Base-by-base conservation (phyloP, 139 green algal genomes). In the Astrephomene gubernaculifera region DNA sequence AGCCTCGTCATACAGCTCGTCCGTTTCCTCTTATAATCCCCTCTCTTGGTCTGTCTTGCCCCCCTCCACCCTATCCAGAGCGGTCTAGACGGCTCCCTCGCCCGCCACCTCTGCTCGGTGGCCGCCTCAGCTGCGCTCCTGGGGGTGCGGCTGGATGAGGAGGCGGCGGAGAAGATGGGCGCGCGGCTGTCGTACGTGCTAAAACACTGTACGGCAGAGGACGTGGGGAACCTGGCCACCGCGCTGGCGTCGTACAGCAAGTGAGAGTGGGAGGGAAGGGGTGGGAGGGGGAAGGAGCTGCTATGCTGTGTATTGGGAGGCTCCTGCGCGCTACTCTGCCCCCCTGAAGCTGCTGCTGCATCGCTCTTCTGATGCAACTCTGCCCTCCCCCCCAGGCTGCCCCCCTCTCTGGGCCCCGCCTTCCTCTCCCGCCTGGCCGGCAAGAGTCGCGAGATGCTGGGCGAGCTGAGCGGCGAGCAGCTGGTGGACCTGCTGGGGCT, bases 401-500 rank as follows among this genome's bases (percentile, higher is more conserved):
- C 72, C 33, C 33, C 72, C 72, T 27, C 31, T 8, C 52, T 9
- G 21, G 53, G 41, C 52, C 14, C 27, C 52, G 60, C 24, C 10
- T 71, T 71, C 25, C 74, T 82, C 25, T n/a, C 35, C 39, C 54
- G 38, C 38, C 38, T 82, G 27, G 54, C 74, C 36, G 27, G 38
- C 54, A 29, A 21, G 14, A 29, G 10, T 21, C 36, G n/a, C 25
- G 27, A 25, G 3, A 33, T 29, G 14, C 57, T 82, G 54, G 54
- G 52, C 31, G 14, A 49, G 7, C 54, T 82, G 54, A 57, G 38
- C 2, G 74, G 74, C 8, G 74, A 82, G 38, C 49, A 71, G 57
- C 74, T 82, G 33, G 74, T 82, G 54, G 74, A 82, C 41, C 74
- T 82, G 54, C 57, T 82, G 1, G 27, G 31, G 29, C 49, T 82